Evolutionary conservation across 2,329 filamentous ascomycete genomes (phyloP).

Genomic region (Pseudogymnoascus sp.): DNA sequence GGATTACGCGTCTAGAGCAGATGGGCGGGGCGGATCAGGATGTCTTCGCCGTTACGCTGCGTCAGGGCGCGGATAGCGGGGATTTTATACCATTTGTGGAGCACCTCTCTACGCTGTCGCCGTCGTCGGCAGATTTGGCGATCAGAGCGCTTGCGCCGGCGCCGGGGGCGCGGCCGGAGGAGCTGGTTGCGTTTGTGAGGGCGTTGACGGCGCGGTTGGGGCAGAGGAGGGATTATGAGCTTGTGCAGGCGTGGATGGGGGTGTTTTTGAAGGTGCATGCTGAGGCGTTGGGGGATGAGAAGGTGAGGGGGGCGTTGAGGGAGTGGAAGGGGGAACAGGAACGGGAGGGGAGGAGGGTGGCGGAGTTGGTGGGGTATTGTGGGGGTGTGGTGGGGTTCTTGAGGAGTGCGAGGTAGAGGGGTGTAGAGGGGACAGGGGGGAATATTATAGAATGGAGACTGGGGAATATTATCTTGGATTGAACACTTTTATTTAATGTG

Average conservation of each 20-base stretch:
- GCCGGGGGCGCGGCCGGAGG: conserved; percentile 41
- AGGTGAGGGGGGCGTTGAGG: conserved; percentile 50
- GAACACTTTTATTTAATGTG: not conserved
- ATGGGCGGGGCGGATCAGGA: conserved; percentile 35
- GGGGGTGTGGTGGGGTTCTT: conserved; percentile 78
- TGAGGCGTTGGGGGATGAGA: conserved; percentile 49
- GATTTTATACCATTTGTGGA: conserved; percentile 63
- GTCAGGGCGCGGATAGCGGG: conserved; percentile 42
- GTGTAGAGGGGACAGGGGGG: not conserved
- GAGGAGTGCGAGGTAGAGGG: conserved; percentile 40
- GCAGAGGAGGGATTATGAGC: conserved; percentile 74
- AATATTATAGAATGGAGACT: too few species aligned
- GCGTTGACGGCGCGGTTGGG: conserved; percentile 65
- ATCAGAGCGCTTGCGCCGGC: conserved; percentile 65
- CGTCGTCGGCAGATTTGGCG: conserved; percentile 81
- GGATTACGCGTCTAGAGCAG: conserved; percentile 26
- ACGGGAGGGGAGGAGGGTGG: conserved; percentile 61
- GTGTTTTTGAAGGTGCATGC: conserved; percentile 79
- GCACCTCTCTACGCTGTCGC: conserved; percentile 71
- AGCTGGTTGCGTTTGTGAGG: conserved; percentile 71
- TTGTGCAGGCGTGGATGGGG: conserved; percentile 95
- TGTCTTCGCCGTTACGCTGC: conserved; percentile 49
- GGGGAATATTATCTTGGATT: not conserved
- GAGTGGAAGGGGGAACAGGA: conserved; percentile 68
- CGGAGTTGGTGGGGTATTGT: conserved; percentile 76